Conservation (phyloP, 495 filamentous ascomycete species). For the Hypomontagnella monticulosa region DNA sequence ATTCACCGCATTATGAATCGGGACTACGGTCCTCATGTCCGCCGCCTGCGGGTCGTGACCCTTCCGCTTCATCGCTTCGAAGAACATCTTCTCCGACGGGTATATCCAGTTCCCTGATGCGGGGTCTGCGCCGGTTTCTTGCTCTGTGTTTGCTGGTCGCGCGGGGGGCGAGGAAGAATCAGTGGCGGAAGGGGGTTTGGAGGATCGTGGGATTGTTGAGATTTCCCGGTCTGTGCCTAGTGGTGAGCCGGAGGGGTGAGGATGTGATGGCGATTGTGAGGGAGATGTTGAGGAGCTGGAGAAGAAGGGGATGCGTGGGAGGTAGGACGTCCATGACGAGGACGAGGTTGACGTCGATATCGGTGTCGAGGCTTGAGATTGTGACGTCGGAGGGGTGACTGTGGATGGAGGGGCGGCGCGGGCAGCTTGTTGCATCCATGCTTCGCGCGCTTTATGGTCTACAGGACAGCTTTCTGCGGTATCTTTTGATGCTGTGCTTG, state of each 20-base stretch:
- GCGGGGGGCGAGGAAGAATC: constrained; percentile 54
- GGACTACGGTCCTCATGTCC: constrained; percentile 90
- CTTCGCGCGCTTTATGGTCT: constrained; percentile 82
- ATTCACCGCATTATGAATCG: constrained; percentile 98
- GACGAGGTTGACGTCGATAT: constrained; percentile 17
- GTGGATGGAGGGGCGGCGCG: constrained; percentile 41
- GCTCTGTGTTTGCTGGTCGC: constrained; percentile 72
- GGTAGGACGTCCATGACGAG: constrained; percentile 51
- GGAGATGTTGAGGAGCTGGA: constrained; percentile 32
- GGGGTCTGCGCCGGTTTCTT: constrained; percentile 72
- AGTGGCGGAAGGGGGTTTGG: constrained; percentile 48
- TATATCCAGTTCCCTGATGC: constrained; percentile 91
- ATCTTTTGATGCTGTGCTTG: constrained; percentile 21
- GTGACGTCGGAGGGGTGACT: constrained; percentile 1
- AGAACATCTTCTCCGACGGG: constrained; percentile 94
- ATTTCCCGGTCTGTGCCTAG: constrained; percentile 74
- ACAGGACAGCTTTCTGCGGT: constrained; percentile 74
- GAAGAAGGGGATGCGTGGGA: constrained; percentile 43
- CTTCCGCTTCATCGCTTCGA: constrained; percentile 92
- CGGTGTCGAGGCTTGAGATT: not conserved
- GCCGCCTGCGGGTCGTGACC: constrained; percentile 64
- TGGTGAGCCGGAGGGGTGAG: constrained; percentile 7
- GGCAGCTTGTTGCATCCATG: constrained; percentile 72
- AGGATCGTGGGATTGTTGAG: constrained; percentile 81
- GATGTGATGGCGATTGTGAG: constrained; percentile 49